A percentile compares a stretch with the other conserved stretches of the same genome.
Evolutionary conservation across 169 alveolate species (phyloP).

Genomic region (Cardiosporidium cionae): DNA sequence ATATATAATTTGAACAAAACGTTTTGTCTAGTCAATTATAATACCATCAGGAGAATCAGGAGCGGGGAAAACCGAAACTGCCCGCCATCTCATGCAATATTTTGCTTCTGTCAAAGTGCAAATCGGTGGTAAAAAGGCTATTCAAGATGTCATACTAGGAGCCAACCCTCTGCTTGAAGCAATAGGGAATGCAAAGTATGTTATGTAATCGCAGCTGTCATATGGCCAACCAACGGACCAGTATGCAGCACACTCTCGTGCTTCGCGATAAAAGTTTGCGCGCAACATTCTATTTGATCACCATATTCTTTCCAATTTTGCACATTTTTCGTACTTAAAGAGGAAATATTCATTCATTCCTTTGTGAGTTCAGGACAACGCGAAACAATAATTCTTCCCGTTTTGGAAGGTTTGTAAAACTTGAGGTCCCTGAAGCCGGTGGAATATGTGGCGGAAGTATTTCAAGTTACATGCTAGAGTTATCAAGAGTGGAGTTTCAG

Average conservation of each 20-base stretch:
- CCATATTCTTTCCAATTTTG: no score
- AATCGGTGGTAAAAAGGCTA: background rate
- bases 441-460: slow-evolving; percentile 82
- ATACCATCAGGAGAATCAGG: slow-evolving; percentile 89
- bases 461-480: slow-evolving; percentile 86
- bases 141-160: slow-evolving; percentile 57
- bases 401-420: slow-evolving; percentile 93
- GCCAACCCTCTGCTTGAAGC: slow-evolving; percentile 68
- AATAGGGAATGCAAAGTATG: slow-evolving; percentile 93
- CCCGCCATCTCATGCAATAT: slow-evolving; percentile 52
- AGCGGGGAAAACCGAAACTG: slow-evolving; percentile 97
- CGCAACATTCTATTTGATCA: no score
- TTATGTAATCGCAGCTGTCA: background rate
- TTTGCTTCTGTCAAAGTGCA: slow-evolving; percentile 24
- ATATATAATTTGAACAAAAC: background rate
- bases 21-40: background rate
- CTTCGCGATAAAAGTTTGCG: no score
- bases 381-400: slow-evolving; percentile 94
- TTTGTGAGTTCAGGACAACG: slow-evolving; percentile 60
- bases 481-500: slow-evolving; percentile 88
- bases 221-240: background rate
- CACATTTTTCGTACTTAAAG: no score
- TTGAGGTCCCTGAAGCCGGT: slow-evolving; percentile 65
- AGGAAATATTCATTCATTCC: background rate
- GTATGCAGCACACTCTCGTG: no score